Percentiles rank a stretch among this genome's conserved stretches.
phyloP scores from a whole-genome alignment of 139 green algal genomes.

The Protoeuglena noctilucae region DNA sequence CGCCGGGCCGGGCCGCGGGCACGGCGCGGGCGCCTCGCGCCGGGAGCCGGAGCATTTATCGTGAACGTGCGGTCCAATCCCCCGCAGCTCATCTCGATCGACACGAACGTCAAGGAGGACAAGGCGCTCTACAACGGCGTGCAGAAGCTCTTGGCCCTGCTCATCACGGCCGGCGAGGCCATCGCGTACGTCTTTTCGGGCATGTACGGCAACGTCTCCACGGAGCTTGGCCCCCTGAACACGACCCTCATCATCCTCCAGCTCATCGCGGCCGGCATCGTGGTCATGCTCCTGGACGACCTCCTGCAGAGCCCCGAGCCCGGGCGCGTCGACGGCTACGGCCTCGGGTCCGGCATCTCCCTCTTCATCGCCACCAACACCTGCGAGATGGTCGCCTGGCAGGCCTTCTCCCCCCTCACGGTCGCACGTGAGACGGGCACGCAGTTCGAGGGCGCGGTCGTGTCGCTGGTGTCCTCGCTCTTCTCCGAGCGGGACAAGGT shows the following conservation, averaged over 20 bases:
- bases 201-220: conserved; percentile 97
- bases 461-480: conserved; percentile 91
- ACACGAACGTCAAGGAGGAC: conserved; percentile 92
- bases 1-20: too few relatives aligned
- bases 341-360: conserved; percentile 91
- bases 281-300: conserved; percentile 98
- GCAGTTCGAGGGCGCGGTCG: conserved; percentile 97
- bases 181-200: conserved; percentile 97
- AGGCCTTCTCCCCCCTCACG: conserved; percentile 86
- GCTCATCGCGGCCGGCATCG: conserved; percentile 93
- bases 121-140: conserved; percentile 83
- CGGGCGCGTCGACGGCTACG: conserved; percentile 62
- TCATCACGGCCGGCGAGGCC: conserved; percentile 97
- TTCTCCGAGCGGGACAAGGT: conserved; percentile 83
- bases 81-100: too few relatives aligned
- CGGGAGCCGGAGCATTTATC: too few relatives aligned
- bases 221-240: conserved; percentile 76
- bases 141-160: conserved; percentile 91
- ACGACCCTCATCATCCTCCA: conserved; percentile 91
- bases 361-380: conserved; percentile 99
- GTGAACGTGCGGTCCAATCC: too few relatives aligned
- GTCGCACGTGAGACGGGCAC: conserved; percentile 60
- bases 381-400: conserved; percentile 99
- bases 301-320: conserved; percentile 53
- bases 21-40: too few relatives aligned